Base-by-base conservation (phyloP, 306 rosid species). In the Lathyrus tuberosus region DNA sequence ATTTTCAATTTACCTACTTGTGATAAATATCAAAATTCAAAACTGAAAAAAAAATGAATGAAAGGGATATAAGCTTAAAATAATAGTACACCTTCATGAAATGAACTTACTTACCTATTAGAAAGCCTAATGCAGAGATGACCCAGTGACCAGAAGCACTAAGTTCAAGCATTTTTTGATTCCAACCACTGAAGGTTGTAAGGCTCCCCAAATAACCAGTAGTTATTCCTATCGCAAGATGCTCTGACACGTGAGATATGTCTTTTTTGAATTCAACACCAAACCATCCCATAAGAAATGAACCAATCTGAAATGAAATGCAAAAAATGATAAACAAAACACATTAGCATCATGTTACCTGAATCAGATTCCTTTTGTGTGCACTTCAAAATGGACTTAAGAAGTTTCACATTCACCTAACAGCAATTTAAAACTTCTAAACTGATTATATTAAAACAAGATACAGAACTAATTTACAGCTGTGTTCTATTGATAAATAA, bases 121-220 rank as follows among this genome's bases (percentile, higher is more conserved):
- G 42, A 77, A 86, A 88, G 15, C 97, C 94, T 44, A 90, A 88
- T 68, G 79, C 28, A 59, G 85, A 65, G 12, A 72, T 84, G 54
- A 88, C 82, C 97, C 91, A 88, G 31, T 72, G 91, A 61, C 96
- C 94, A 0, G 81, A 69, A 64, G 69, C 82, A 73, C 82, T 80
- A 69, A 93, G 96, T 41, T 93, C 89, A 68, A 93, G 79, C 98
- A 93, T 93, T 72, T 90, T 82, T 84, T 93, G 97, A 77, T 88
- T 90, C 98, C 96, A 93, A 71, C 96, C 90, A 16, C 96, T 93
- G 82, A 93, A 88, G 5, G 98, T 93, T 69, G 98, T 93, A 35
- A 90, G 94, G 86, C 97, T 93, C 62, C 97, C 97, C 61, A 93
- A 77, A 80, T 83, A 93, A 74, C 98, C 98, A 6, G 97, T 93